Conservation (phyloP, 768 basidiomycete species). For the Lactarius psammicola region DNA sequence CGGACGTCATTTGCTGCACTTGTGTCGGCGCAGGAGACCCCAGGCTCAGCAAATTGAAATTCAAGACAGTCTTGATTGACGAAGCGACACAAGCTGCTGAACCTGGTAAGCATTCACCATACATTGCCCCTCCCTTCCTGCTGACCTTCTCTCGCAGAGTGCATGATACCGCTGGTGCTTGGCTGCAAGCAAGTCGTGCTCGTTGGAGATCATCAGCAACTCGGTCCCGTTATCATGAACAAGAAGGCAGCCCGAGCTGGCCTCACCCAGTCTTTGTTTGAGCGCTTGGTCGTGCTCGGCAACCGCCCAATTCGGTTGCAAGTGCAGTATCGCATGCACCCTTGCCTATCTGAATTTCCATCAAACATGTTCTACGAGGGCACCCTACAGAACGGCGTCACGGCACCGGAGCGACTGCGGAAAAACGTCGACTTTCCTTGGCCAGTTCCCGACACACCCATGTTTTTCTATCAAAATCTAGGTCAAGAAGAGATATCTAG, state of each 20-base stretch:
- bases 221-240: constrained; percentile 99
- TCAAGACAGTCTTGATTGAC: constrained; percentile 96
- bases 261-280: constrained; percentile 96
- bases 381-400: constrained; percentile 97
- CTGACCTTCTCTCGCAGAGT: constrained; percentile 55
- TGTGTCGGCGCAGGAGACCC: constrained; percentile 98
- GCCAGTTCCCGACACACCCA: constrained; percentile 95
- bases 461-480: constrained; percentile 99
- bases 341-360: constrained; percentile 97
- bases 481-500: constrained; percentile 99
- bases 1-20: constrained; percentile 98
- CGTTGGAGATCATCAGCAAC: constrained; percentile 95
- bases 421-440: constrained; percentile 99
- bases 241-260: constrained; percentile 99
- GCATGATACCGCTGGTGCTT: constrained; percentile 98
- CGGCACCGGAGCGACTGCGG: constrained; percentile 92
- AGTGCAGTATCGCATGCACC: constrained; percentile 99
- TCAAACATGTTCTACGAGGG: constrained; percentile 99
- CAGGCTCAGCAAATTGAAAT: constrained; percentile 93
- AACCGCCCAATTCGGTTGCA: constrained; percentile 98
- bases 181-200: constrained; percentile 98
- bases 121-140: not conserved
- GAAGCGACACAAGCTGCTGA: constrained; percentile 99
- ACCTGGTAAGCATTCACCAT: constrained; percentile 58
- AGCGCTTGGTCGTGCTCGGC: constrained; percentile 90